phyloP scores from a whole-genome alignment of 768 basidiomycete genomes.

The Asterophora lycoperdoides region DNA sequence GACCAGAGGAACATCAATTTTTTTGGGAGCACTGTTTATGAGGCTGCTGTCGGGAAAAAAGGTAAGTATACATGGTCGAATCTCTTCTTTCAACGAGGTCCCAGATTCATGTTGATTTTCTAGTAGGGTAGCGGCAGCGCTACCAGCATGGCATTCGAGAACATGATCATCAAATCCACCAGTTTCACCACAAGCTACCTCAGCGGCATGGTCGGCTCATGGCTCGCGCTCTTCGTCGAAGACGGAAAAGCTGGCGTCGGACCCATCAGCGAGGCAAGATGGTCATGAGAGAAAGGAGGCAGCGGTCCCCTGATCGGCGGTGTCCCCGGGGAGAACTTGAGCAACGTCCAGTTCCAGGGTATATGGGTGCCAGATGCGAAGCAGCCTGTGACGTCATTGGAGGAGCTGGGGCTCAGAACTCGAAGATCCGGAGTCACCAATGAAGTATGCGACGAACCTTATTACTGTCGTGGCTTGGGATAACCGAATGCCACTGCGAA shows the following conservation, averaged over 20 bases:
- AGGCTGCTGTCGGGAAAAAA: slow-evolving; percentile 16
- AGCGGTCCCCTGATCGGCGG: slow-evolving; percentile 13
- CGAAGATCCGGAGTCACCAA: no score
- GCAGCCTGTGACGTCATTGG: slow-evolving; percentile 4
- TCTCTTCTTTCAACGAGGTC: neutral
- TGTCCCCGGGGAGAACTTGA: slow-evolving; percentile 7
- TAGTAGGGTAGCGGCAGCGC: slow-evolving; percentile 14
- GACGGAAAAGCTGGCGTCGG: slow-evolving; percentile 15
- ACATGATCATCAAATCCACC: slow-evolving; percentile 15
- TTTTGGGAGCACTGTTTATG: slow-evolving; percentile 14
- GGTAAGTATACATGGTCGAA: neutral
- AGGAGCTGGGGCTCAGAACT: slow-evolving; percentile 5
- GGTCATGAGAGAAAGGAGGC: slow-evolving; percentile 7
- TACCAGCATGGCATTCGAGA: slow-evolving; percentile 14
- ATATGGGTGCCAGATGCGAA: slow-evolving; percentile 7
- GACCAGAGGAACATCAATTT: slow-evolving; percentile 15
- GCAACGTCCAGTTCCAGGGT: slow-evolving; percentile 11
- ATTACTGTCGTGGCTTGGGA: slow-evolving; percentile 8
- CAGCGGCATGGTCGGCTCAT: slow-evolving; percentile 14
- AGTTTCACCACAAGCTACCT: slow-evolving; percentile 13
- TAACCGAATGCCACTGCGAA: neutral
- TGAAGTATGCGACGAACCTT: slow-evolving; percentile 9
- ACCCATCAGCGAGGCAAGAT: slow-evolving; percentile 12
- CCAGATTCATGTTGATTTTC: neutral
- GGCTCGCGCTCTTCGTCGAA: slow-evolving; percentile 15